Conservation (phyloP, 176 grass and related monocot genomes). For the Carex pumila region DNA sequence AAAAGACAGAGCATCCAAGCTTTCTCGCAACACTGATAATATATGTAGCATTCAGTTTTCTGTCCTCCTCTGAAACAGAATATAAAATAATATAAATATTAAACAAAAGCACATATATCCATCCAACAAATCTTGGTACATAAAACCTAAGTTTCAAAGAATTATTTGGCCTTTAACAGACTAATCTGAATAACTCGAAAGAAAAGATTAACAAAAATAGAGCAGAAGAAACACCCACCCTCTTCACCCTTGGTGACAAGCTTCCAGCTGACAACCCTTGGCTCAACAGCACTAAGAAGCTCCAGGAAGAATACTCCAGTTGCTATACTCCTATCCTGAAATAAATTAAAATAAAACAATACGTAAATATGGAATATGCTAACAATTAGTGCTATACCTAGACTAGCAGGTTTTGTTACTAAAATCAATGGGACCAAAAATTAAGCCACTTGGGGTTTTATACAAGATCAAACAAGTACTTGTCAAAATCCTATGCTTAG, state of each 20-base stretch:
- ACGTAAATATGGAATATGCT: constrained; percentile 7
- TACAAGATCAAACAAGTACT: background rate
- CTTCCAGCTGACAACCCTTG: constrained; percentile 89
- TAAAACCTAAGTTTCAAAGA: background rate
- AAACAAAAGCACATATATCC: background rate
- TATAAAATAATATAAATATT: background rate
- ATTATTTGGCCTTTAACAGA: background rate
- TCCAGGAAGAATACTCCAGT: constrained; percentile 87
- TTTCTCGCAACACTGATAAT: constrained; percentile 95
- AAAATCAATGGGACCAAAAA: background rate
- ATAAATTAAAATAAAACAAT: constrained; percentile 23
- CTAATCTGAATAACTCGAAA: background rate
- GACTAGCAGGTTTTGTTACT: background rate
- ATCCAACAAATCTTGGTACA: background rate
- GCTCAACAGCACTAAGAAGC: constrained; percentile 87
- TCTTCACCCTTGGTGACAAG: constrained; percentile 82
- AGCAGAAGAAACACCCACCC: constrained; percentile 34
- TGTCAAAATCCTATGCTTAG: background rate
- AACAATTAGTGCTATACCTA: background rate
- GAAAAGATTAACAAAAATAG: constrained; percentile 10
- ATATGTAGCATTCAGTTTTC: constrained; percentile 96
- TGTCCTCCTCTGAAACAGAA: constrained; percentile 60
- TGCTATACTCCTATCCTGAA: constrained; percentile 83
- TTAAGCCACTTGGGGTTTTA: background rate
- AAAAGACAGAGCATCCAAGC: constrained; percentile 88